Percentiles rank a stretch among this genome's conserved stretches.
Evolutionary conservation across 192 early-diverging fungal species (phyloP).

Genomic region (Entomortierella beljakovae): DNA sequence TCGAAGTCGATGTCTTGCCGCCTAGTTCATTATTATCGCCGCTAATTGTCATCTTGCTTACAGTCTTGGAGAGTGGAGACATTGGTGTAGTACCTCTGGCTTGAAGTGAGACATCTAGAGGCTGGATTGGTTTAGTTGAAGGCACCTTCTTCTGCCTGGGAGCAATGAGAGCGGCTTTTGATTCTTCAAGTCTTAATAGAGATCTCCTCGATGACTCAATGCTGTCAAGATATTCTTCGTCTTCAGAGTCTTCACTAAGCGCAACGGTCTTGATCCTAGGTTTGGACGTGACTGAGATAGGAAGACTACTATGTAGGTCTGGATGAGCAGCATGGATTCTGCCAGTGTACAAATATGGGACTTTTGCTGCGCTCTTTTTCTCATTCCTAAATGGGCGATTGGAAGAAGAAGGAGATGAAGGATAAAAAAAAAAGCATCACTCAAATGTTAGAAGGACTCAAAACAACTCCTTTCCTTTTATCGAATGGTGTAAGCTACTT

Average conservation of each 20-base stretch:
- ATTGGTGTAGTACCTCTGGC: slow-evolving; percentile 13
- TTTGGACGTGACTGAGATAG: not conserved
- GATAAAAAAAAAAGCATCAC: slow-evolving; percentile 1
- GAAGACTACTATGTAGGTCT: not conserved
- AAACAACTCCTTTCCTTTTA: not conserved
- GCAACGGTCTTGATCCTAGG: slow-evolving; percentile 2
- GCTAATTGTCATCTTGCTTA: slow-evolving; percentile 22
- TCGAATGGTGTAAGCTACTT: not conserved
- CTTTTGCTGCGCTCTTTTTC: not conserved
- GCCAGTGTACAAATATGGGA: not conserved
- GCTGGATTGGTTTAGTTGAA: not conserved
- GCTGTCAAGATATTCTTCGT: slow-evolving; percentile 12
- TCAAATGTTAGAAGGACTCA: not conserved
- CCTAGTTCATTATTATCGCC: not conserved
- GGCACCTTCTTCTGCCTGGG: not conserved
- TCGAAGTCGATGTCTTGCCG: slow-evolving; percentile 17
- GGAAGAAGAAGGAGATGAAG: not conserved
- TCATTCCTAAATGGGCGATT: slow-evolving; percentile 4
- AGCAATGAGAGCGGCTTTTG: slow-evolving; percentile 8
- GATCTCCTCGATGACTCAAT: not conserved
- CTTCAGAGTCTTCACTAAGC: slow-evolving; percentile 22
- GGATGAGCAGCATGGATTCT: not conserved
- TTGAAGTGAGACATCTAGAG: not conserved
- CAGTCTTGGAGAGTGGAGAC: slow-evolving; percentile 28
- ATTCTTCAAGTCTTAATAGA: slow-evolving; percentile 11